These are phyloP conservation scores for Tardiomyces digboiensis DNA, from an alignment of 1,139 yeast species.

Conservation along the genomic window DNA sequence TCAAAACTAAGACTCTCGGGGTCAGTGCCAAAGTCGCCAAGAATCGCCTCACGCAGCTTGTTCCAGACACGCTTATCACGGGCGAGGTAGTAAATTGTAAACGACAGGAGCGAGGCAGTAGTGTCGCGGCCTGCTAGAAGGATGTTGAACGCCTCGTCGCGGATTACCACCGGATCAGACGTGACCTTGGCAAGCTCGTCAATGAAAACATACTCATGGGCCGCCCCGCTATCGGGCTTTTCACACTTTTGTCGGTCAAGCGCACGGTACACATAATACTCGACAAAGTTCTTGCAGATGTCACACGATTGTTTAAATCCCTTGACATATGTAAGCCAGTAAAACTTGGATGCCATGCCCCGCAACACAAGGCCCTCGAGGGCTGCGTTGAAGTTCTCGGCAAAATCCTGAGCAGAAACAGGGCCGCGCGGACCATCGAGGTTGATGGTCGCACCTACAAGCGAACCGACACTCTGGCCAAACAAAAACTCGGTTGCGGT, in stretches of 20 bases:
- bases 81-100: slow-evolving; percentile 33
- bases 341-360: slow-evolving; percentile 25
- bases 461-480: slow-evolving; percentile 35
- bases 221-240: slow-evolving; percentile 8
- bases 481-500: slow-evolving; percentile 41
- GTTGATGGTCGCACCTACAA: slow-evolving; percentile 24
- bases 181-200: slow-evolving; percentile 39
- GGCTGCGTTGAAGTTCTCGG: slow-evolving; percentile 31
- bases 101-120: slow-evolving; percentile 37
- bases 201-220: slow-evolving; percentile 30
- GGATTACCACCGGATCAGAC: slow-evolving; percentile 33
- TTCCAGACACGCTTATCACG: slow-evolving; percentile 32
- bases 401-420: slow-evolving; percentile 27
- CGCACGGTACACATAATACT: slow-evolving; percentile 21
- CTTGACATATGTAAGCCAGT: slow-evolving; percentile 24
- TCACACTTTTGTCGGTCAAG: slow-evolving; percentile 14
- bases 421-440: slow-evolving; percentile 7
- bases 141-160: slow-evolving; percentile 38
- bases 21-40: slow-evolving; percentile 16
- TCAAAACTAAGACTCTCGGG: slow-evolving; percentile 31
- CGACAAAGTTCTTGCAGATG: slow-evolving; percentile 21
- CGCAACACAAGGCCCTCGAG: slow-evolving; percentile 30
- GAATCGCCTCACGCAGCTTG: slow-evolving; percentile 32
- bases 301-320: slow-evolving; percentile 19
- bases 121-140: slow-evolving; percentile 41